Base-by-base conservation (phyloP, 495 filamentous ascomycete genomes). In the Coniosporium apollinis region DNA sequence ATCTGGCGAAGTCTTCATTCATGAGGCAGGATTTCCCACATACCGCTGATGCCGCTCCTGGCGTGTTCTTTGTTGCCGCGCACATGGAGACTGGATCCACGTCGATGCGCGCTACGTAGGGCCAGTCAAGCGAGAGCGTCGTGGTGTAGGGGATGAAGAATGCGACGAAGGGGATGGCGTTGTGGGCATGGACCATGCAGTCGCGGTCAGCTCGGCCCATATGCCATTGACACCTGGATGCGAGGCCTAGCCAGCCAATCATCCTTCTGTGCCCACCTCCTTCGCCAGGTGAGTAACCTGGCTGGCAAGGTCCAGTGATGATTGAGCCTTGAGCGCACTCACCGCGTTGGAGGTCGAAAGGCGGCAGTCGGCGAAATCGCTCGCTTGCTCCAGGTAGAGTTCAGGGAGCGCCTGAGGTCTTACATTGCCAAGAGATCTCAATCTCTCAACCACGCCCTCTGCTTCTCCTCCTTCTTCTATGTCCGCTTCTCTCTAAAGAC, bases 181-280 rank as follows among this genome's bases (percentile, higher is more conserved):
- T 59, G 31, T 69, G 64, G 5, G 56, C 42, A n/a, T n/a, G n/a
- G n/a, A n/a, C n/a, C n/a, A n/a, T n/a, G n/a, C n/a, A n/a, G n/a
- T 97, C 50, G 91, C 76, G 35, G 89, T 97, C 41, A 97, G 64
- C 57, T 97, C 89, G 49, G 92, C 91, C 89, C 89, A 97, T 11
- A 91, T 94, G 51, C 89, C 89, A 60, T 91, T 82, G 29, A 96
- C 89, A 19, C 85, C 87, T 34, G 82, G 79, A 35, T 96, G 87
- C 55, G 80, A 78, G 34, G 89, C 89, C 55, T 97, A 89, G 28
- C 91, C 91, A 47, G 91, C 89, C n/a, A 97, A 74, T 43, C 82
- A 81, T 41, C 89, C 89, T 54, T 97, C 89, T 11, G 91, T 97
- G 48, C 89, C 89, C 60, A 96, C 91, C 55, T 96, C 89, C 59